Base-by-base conservation (phyloP, 2,329 filamentous ascomycete species). In the Ophiosphaerella herpotricha region DNA sequence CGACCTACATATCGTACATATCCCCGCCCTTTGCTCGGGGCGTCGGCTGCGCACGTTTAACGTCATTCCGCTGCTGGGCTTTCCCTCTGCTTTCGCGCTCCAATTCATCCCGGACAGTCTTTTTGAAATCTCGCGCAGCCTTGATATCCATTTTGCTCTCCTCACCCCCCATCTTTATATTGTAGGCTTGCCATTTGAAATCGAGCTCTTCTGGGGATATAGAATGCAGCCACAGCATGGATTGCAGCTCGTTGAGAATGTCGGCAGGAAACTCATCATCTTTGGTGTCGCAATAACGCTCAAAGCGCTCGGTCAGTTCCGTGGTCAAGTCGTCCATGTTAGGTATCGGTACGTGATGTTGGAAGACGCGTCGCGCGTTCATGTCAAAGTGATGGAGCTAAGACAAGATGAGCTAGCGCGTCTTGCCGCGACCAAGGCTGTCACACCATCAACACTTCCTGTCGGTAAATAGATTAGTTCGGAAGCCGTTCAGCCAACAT, bases 101-200 rank as follows among this genome's bases (percentile, higher is more conserved):
- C 44, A 97, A 77, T 33, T 84, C 81, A 64, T 97, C 91, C 67
- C 93, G 91, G 7, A 97, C 82, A 66, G 90, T 87, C 68, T 91
- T 89, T 73, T 96, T 96, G 70, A 99, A 88, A 47, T 85, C 84
- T 37, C 88, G 83, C 39, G 90, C 83, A 0, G 83, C 87, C 33
- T 88, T 83, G 36, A 95, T 79, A 40, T 88, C 84, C 54, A 90
- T 76, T 52, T 81, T 86, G 54, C 86, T 86, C 49, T 91, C 88
- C 48, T 95, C 90, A 40, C 85, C 78, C 21, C 92, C 90, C 86
- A 97, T 91, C 75, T 93, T 96, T 71, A 99, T 88, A 74, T 89
- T 92, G 80, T 97, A 97, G 0, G 91, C 93, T 74, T 99, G 94
- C 94, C 94, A 99, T 81, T 97, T 97, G 84, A 91, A 97, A 75